Evolutionary conservation across 2,329 filamentous ascomycete species (phyloP).

Genomic region (Leptographium galeiforme): DNA sequence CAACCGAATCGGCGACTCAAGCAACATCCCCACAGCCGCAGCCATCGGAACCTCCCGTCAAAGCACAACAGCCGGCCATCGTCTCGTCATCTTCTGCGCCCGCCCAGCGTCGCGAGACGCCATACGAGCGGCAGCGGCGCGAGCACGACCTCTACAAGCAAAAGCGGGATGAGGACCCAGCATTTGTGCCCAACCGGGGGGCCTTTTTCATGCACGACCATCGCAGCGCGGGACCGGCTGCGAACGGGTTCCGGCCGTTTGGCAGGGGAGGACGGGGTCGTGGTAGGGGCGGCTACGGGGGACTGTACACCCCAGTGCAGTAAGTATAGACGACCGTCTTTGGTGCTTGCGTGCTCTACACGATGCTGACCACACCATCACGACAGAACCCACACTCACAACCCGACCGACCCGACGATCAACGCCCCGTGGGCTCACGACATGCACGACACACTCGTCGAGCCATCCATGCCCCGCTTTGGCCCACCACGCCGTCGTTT

Average conservation of each 20-base stretch:
- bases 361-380: background rate
- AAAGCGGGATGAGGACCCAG: conserved; percentile 75
- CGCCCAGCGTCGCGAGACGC: conserved; percentile 27
- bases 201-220: conserved; percentile 97
- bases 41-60: background rate
- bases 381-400: conserved; percentile 18
- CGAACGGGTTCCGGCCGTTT: conserved; percentile 65
- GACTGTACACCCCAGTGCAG: conserved; percentile 47
- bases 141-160: conserved; percentile 88
- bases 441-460: conserved; percentile 64
- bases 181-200: conserved; percentile 87
- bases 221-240: conserved; percentile 60
- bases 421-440: conserved; percentile 84
- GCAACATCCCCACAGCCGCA: background rate
- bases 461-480: conserved; percentile 21
- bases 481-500: conserved; percentile 19
- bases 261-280: conserved; percentile 48
- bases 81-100: conserved; percentile 8
- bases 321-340: conserved; percentile 28
- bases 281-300: conserved; percentile 41
- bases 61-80: conserved; percentile 23
- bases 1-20: conserved; percentile 13
- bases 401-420: conserved; percentile 43
- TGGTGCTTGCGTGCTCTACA: conserved; percentile 1
- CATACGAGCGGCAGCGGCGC: conserved; percentile 58